phyloP scores from a whole-genome alignment of 2,329 filamentous ascomycete species.

The Hirsutella thompsonii region DNA sequence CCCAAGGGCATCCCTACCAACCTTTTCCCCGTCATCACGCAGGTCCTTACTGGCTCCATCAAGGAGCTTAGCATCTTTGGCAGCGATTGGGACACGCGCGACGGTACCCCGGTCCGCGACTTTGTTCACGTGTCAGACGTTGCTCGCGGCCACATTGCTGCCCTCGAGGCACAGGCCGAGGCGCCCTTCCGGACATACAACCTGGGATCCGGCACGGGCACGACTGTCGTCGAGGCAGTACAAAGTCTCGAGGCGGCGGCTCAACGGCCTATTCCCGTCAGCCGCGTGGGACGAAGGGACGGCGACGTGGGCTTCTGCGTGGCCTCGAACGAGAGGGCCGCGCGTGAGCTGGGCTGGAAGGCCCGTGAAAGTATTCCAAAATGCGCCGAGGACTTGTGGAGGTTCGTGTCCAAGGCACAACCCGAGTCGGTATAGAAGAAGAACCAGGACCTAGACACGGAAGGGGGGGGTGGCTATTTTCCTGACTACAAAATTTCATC shows the following conservation, averaged over 20 bases:
- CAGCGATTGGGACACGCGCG: constrained; percentile 49
- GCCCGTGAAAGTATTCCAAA: constrained; percentile 15
- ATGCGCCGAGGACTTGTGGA: constrained; percentile 20
- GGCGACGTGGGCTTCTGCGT: constrained; percentile 32
- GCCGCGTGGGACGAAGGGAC: constrained; percentile 21
- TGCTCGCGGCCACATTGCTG: constrained; percentile 50
- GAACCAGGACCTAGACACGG: background rate
- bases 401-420: constrained; percentile 13
- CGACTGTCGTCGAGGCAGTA: constrained; percentile 31
- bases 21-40: constrained; percentile 49
- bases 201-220: constrained; percentile 30
- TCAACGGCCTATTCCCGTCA: constrained; percentile 20
- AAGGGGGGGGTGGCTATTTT: background rate
- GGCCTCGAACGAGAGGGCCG: constrained; percentile 25
- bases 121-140: constrained; percentile 57
- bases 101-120: constrained; percentile 54
- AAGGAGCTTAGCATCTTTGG: constrained; percentile 47
- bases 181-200: constrained; percentile 28
- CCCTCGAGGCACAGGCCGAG: constrained; percentile 25
- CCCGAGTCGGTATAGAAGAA: background rate
- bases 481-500: background rate
- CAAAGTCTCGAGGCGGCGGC: constrained; percentile 23
- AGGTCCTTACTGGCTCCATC: constrained; percentile 43
- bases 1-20: constrained; percentile 49
- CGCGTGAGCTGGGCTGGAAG: constrained; percentile 28